phyloP scores from a whole-genome alignment of 305 asterid genomes.

The Rubia balearica region DNA sequence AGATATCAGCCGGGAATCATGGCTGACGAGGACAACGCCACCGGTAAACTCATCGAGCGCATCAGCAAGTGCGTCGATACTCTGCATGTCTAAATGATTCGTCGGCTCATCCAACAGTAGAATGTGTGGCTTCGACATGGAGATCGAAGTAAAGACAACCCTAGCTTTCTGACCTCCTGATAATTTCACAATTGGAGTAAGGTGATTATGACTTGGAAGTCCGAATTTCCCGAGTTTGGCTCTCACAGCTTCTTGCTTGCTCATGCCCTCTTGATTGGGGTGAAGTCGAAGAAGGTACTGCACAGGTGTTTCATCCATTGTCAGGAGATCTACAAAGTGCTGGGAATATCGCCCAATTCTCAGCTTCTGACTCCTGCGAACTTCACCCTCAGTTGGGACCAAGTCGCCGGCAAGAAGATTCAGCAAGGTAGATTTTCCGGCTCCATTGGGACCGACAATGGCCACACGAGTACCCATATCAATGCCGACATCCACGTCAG shows the following conservation, averaged over 20 bases:
- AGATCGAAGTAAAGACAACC: conserved; percentile 85
- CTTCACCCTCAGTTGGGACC: conserved; percentile 60
- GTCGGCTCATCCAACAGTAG: conserved; percentile 74
- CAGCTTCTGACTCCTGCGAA: conserved; percentile 61
- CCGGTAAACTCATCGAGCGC: conserved; percentile 85
- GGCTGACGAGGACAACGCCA: conserved; percentile 82
- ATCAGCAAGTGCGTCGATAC: conserved; percentile 80
- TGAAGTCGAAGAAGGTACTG: conserved; percentile 79
- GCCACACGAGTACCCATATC: conserved; percentile 92
- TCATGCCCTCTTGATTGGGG: conserved; percentile 81
- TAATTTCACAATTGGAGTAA: conserved; percentile 66
- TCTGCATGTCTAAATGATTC: conserved; percentile 87
- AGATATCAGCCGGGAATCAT: conserved; percentile 78
- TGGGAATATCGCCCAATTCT: conserved; percentile 80
- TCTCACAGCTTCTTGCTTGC: conserved; percentile 87
- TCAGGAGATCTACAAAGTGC: conserved; percentile 73
- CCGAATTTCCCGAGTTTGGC: conserved; percentile 87
- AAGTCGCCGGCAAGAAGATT: conserved; percentile 83
- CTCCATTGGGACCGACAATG: conserved; percentile 85
- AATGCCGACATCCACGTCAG: conserved; percentile 66
- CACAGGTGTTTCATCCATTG: conserved; percentile 86
- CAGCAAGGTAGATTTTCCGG: conserved; percentile 78
- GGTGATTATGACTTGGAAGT: conserved; percentile 85
- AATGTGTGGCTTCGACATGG: conserved; percentile 87
- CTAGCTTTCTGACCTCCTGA: conserved; percentile 88